phyloP scores from a whole-genome alignment of 345 rosid genomes.

The Luvunga scandens region DNA sequence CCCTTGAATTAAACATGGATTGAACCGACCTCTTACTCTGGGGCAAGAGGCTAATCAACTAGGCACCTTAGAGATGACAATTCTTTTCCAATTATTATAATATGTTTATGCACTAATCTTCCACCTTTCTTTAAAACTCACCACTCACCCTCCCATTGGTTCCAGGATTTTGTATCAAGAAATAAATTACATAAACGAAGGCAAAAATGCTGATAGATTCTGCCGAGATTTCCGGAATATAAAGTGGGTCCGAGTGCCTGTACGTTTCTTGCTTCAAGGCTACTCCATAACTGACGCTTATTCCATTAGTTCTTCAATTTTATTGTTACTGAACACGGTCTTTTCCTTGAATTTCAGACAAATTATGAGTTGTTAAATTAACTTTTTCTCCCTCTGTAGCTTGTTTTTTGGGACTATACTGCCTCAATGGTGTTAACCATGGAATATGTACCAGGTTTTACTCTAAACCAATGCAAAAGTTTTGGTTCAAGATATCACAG shows the following conservation, averaged over 20 bases:
- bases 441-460: conserved; percentile 94
- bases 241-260: conserved; percentile 97
- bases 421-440: conserved; percentile 85
- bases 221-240: conserved; percentile 84
- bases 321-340: background rate
- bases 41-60: too few relatives aligned
- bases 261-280: conserved; percentile 39
- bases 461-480: conserved; percentile 19
- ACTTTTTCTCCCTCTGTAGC: conserved; percentile 37
- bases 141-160: conserved; percentile 17
- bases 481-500: background rate
- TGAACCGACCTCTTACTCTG: too few relatives aligned
- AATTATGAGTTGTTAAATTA: background rate
- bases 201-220: conserved; percentile 87
- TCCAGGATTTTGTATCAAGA: conserved; percentile 89
- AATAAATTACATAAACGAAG: conserved; percentile 94
- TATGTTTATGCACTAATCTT: too few relatives aligned
- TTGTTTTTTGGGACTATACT: conserved; percentile 92
- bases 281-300: conserved; percentile 4
- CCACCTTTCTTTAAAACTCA: background rate
- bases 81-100: too few relatives aligned
- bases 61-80: too few relatives aligned
- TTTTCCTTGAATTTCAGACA: background rate
- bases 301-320: background rate
- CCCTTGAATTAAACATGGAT: too few relatives aligned